These are phyloP conservation scores for Talaromyces sp. DNA, from an alignment of 2,329 filamentous ascomycete genomes.

Conservation along the genomic window DNA sequence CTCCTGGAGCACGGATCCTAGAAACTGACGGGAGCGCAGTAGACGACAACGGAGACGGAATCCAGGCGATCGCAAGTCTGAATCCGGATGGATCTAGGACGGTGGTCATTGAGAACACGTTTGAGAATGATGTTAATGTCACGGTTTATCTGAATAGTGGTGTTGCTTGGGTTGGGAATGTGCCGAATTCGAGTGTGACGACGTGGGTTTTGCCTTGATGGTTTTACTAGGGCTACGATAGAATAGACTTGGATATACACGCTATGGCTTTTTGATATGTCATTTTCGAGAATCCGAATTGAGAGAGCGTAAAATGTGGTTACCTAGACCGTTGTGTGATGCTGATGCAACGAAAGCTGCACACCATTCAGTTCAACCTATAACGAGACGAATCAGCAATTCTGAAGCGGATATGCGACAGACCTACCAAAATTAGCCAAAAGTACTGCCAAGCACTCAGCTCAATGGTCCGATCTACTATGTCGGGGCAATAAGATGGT, in stretches of 20 bases:
- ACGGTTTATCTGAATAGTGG: constrained; percentile 15
- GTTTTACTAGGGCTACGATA: neutral
- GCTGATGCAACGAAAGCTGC: neutral
- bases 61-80: constrained; percentile 16
- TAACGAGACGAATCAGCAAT: neutral
- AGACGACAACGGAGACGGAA: constrained; percentile 12
- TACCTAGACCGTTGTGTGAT: neutral
- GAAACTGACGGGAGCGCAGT: constrained; percentile 13
- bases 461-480: neutral
- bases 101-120: constrained; percentile 18
- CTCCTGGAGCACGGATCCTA: constrained; percentile 38
- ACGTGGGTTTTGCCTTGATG: constrained; percentile 19
- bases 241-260: neutral
- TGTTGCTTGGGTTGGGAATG: constrained; percentile 13
- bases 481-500: neutral
- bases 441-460: neutral
- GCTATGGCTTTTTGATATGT: neutral
- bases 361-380: neutral
- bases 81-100: constrained; percentile 18
- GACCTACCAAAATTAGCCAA: neutral
- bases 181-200: constrained; percentile 18
- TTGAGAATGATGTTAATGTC: constrained; percentile 12
- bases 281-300: neutral
- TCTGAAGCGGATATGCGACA: neutral
- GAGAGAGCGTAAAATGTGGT: neutral